Conservation (phyloP, 306 rosid species). For the Vigna mungo region DNA sequence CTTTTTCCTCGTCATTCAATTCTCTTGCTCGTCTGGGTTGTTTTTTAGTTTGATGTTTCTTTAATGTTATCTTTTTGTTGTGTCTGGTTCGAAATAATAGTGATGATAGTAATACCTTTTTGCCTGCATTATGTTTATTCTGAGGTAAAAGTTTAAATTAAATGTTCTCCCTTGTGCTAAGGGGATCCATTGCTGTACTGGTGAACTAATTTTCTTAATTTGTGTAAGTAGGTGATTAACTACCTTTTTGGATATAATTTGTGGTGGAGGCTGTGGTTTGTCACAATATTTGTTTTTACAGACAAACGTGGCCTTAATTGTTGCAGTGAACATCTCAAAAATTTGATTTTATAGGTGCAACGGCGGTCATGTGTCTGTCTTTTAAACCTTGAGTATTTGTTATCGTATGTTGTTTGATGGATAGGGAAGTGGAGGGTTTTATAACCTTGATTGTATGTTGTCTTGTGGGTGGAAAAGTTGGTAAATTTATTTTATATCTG, state of each 20-base stretch:
- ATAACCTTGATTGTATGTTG: neutral
- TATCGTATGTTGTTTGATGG: neutral
- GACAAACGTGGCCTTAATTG: neutral
- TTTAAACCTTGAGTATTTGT: neutral
- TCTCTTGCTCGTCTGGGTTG: neutral
- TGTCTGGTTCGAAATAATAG: neutral
- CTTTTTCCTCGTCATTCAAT: neutral
- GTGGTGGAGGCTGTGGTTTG: neutral
- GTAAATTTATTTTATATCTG: neutral
- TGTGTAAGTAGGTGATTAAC: neutral
- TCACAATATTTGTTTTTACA: neutral
- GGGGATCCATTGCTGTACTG: slow-evolving; percentile 2
- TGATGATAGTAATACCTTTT: neutral
- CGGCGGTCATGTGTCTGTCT: too few relatives aligned
- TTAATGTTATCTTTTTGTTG: neutral
- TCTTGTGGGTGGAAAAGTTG: neutral
- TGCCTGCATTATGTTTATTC: neutral
- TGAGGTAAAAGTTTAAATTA: neutral
- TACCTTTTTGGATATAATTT: neutral
- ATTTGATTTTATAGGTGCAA: neutral
- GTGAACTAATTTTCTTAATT: neutral
- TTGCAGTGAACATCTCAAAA: neutral
- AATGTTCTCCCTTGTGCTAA: neutral
- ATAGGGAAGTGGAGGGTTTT: neutral
- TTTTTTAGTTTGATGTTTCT: neutral